Conservation (phyloP, 2,329 filamentous ascomycete genomes). For the Metarhizium brunneum region DNA sequence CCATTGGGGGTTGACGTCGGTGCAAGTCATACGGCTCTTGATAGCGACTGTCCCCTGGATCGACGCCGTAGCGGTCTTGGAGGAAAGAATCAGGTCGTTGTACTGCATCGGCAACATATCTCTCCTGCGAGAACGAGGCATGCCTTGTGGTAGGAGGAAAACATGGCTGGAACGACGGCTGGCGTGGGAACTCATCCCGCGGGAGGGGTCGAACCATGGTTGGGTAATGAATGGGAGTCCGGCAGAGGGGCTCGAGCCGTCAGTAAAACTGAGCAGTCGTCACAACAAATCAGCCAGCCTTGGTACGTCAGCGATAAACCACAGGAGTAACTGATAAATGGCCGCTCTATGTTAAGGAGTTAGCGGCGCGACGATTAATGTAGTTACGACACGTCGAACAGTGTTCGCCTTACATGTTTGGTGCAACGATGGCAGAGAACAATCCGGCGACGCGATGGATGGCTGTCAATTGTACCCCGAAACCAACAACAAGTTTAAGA, state of each 20-base stretch:
- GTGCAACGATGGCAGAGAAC: not conserved
- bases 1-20: constrained; percentile 29
- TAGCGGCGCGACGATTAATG: not conserved
- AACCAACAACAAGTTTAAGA: not conserved
- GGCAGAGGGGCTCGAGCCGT: not conserved
- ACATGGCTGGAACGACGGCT: constrained; percentile 18
- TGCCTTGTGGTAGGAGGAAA: constrained; percentile 18
- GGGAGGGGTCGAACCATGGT: constrained; percentile 32
- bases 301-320: not conserved
- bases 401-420: not conserved
- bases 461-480: not conserved
- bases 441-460: not conserved
- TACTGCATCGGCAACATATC: constrained; percentile 17
- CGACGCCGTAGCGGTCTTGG: constrained; percentile 19
- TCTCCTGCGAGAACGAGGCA: constrained; percentile 18
- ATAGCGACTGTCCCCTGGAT: constrained; percentile 22
- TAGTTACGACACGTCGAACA: not conserved
- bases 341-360: not conserved
- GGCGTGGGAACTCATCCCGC: constrained; percentile 29
- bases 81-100: constrained; percentile 21
- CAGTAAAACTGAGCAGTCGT: not conserved
- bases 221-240: not conserved
- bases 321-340: not conserved
- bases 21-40: constrained; percentile 24
- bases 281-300: not conserved